Percentiles rank a stretch among this genome's conserved stretches.
Conservation (phyloP, 2,329 filamentous ascomycete species). For the Biscogniauxia marginata region DNA sequence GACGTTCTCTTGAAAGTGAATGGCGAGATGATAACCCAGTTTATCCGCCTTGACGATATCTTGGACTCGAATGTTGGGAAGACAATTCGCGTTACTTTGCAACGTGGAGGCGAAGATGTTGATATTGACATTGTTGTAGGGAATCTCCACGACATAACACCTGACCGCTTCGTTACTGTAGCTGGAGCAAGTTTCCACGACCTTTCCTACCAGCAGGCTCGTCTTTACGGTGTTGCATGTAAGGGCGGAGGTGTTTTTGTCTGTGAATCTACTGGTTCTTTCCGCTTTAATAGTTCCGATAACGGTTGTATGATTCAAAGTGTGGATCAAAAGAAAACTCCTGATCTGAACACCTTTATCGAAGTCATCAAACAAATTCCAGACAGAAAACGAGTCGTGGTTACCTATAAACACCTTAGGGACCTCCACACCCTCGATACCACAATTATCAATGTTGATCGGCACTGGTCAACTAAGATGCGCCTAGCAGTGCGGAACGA, state of each 20-base stretch:
- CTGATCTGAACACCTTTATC: conserved; percentile 84
- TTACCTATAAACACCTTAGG: conserved; percentile 92
- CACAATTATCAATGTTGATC: conserved; percentile 85
- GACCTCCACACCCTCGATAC: conserved; percentile 95
- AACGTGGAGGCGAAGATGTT: conserved; percentile 84
- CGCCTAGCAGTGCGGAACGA: conserved; percentile 90
- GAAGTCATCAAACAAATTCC: conserved; percentile 87
- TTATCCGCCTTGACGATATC: conserved; percentile 87
- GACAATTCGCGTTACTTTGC: conserved; percentile 76
- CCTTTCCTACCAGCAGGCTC: conserved; percentile 95
- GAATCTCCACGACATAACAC: conserved; percentile 90
- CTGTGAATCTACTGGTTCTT: conserved; percentile 91
- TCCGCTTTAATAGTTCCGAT: conserved; percentile 87
- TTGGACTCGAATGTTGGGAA: conserved; percentile 82
- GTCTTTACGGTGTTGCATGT: conserved; percentile 87
- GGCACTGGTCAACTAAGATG: conserved; percentile 97
- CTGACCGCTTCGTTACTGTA: conserved; percentile 91
- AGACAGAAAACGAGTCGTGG: conserved; percentile 78
- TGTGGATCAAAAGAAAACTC: conserved; percentile 87
- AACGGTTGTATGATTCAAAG: conserved; percentile 93
- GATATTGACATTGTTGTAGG: conserved; percentile 83
- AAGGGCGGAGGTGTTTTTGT: conserved; percentile 78
- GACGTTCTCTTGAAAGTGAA: conserved; percentile 94
- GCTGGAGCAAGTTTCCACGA: conserved; percentile 94
- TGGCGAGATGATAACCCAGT: conserved; percentile 87